Evolutionary conservation across 495 filamentous ascomycete species (phyloP).

Genomic region (Daldinia bambusicola): DNA sequence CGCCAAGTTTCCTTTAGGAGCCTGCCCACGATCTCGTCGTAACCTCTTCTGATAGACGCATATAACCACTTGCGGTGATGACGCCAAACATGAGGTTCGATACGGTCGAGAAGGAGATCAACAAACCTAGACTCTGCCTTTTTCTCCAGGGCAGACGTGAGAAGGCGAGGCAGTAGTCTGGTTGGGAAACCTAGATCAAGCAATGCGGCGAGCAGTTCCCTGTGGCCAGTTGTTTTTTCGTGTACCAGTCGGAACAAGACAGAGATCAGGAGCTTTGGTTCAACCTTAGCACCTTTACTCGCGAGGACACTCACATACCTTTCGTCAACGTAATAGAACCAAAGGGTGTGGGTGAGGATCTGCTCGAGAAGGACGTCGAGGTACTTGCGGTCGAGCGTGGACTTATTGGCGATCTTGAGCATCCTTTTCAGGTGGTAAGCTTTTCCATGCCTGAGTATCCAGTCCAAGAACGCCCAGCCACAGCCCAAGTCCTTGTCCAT

Average conservation of each 20-base stretch:
- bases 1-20: neutral
- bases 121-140: neutral
- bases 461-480: neutral
- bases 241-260: neutral
- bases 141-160: neutral
- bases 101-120: neutral
- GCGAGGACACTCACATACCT: neutral
- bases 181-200: neutral
- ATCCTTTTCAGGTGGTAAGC: neutral
- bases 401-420: neutral
- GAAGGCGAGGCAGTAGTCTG: neutral
- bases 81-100: neutral
- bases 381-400: neutral
- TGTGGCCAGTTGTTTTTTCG: fast-evolving
- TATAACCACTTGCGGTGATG: neutral
- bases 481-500: neutral
- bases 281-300: neutral
- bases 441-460: neutral
- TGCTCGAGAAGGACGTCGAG: neutral
- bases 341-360: neutral
- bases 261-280: neutral
- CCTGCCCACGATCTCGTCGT: neutral
- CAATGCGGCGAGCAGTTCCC: neutral
- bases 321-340: neutral
- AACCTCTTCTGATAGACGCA: neutral